phyloP scores from a whole-genome alignment of 768 basidiomycete species.

The Psilocybe sp. region DNA sequence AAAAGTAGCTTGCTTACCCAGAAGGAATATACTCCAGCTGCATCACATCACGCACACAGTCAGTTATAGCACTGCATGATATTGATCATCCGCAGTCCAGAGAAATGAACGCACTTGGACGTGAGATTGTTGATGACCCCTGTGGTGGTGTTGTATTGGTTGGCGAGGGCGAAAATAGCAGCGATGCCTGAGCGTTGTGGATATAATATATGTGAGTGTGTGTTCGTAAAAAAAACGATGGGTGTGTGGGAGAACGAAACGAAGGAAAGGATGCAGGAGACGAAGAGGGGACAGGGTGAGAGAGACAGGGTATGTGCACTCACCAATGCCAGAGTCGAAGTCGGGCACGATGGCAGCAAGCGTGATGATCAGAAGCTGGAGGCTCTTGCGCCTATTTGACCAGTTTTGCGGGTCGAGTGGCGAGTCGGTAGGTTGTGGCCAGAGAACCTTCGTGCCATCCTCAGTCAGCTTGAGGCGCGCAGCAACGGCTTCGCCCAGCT shows the following conservation, averaged over 20 bases:
- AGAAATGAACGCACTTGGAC: conserved; percentile 38
- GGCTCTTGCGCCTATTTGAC: conserved; percentile 47
- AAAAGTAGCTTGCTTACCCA: conserved; percentile 40
- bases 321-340: conserved; percentile 65
- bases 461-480: conserved; percentile 51
- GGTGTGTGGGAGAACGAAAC: background rate
- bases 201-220: no score
- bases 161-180: conserved; percentile 56
- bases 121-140: conserved; percentile 62
- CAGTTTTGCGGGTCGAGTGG: conserved; percentile 69
- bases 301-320: background rate
- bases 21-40: conserved; percentile 66
- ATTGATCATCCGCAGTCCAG: background rate
- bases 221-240: background rate
- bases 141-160: conserved; percentile 51
- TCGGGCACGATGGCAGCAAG: conserved; percentile 66
- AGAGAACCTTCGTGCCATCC: conserved; percentile 60
- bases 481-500: conserved; percentile 57
- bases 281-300: no score
- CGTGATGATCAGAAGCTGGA: conserved; percentile 59
- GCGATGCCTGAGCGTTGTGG: conserved; percentile 45
- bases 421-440: conserved; percentile 67
- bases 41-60: background rate
- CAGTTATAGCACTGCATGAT: background rate
- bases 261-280: background rate